Evolutionary conservation across 768 basidiomycete species (phyloP), one percentile per base, ranked within the genome.

Genomic region (Podaxis pistillaris): DNA sequence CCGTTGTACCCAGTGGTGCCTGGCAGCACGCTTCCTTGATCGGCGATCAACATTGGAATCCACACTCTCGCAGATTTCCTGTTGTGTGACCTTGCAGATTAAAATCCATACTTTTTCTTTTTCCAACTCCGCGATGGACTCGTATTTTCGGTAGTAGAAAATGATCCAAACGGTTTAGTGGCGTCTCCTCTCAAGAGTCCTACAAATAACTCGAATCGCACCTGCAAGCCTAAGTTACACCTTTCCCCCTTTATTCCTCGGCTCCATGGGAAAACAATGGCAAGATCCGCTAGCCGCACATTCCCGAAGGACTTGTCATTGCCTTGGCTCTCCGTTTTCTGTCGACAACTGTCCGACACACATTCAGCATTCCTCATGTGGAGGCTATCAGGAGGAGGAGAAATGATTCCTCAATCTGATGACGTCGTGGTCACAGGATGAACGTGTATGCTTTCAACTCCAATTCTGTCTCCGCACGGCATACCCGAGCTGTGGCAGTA

Each of bases 21-120:
- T 79, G 73, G 67, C 63, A 66, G 64, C 64, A 72, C 72, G 68
- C 73, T 76, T 78, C 74, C 74, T 78, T 86, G 85, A 86, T 86
- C 85, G 83, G 83, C 78, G 83, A 86, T 86, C 85, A 86, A 76
- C 68, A 70, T 70, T 72, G 55, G 28, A 69, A 71, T 38, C 59
- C 59, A 66, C 69, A 63, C 67, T 73, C 72, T 76, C 77, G 76
- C 71, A 73, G 71, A 58, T 71, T 73, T 55, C 60, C 60, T 62
- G 19, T 50, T 56, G 38, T 40, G 40, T 56, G 22, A 15, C 55
- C 55, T 41, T 57, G 56, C 46, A 22, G 56, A 47, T 57, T 52
- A 55, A 67, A 24, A 11, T 63, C 33, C n/a, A 46, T 54, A 61
- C 58, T 60, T 60, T 49, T 41, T 28, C 17, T 58, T 57, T 66